Percentiles rank a stretch among this genome's conserved stretches.
Evolutionary conservation across 306 rosid species (phyloP).

Genomic region (Pachyrhizus erosus): DNA sequence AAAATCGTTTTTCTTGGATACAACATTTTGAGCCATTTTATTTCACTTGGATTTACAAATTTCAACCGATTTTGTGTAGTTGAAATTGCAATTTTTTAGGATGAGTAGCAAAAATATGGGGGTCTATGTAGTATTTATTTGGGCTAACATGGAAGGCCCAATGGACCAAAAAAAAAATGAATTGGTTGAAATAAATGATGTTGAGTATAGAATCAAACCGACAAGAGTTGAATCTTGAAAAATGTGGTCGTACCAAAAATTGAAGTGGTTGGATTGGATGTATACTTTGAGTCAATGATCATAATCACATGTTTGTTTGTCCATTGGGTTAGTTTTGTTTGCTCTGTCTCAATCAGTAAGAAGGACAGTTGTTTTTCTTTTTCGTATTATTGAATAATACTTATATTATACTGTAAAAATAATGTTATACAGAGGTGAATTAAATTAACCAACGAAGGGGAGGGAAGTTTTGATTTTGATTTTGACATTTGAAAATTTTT

Average conservation of each 20-base stretch:
- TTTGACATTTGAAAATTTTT: neutral
- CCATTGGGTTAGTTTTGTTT: constrained; percentile 10
- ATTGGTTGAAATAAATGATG: constrained; percentile 18
- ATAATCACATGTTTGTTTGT: constrained; percentile 15
- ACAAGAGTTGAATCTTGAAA: constrained; percentile 13
- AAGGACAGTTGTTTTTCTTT: neutral
- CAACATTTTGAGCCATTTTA: neutral
- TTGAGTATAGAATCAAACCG: constrained; percentile 6
- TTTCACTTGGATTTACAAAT: neutral
- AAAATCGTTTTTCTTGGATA: neutral
- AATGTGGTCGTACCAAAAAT: constrained; percentile 17
- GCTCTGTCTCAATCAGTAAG: constrained; percentile 14
- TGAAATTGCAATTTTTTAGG: neutral
- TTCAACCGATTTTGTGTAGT: neutral
- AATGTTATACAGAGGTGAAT: neutral
- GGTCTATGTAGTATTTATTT: neutral
- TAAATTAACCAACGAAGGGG: neutral
- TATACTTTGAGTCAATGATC: constrained; percentile 12
- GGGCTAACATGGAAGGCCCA: constrained; percentile 21
- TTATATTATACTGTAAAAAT: neutral
- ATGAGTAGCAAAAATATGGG: neutral
- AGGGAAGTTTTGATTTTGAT: neutral
- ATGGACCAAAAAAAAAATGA: neutral
- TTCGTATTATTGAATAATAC: neutral
- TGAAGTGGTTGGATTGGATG: constrained; percentile 32